A percentile compares a stretch with the other conserved stretches of the same genome.
Conservation (phyloP, 768 basidiomycete genomes). For the Mycena rosella region DNA sequence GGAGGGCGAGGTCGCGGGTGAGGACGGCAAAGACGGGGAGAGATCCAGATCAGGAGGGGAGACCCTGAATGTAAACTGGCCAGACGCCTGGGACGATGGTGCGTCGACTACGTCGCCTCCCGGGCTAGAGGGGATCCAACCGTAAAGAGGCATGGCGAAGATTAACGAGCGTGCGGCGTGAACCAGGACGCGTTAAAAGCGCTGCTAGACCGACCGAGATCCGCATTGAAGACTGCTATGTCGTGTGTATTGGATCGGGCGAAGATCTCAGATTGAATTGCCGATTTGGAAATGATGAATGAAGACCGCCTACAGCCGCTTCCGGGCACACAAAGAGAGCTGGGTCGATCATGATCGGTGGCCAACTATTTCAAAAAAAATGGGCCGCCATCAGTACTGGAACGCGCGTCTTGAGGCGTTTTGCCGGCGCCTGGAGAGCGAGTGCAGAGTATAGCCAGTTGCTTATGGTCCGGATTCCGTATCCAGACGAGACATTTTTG, state of each 20-base stretch:
- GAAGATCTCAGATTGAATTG: not conserved
- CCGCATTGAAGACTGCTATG: slow-evolving; percentile 9
- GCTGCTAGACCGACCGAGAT: slow-evolving; percentile 4
- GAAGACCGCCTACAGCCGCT: not conserved
- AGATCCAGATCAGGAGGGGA: too few species aligned
- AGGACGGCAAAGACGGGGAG: not conserved
- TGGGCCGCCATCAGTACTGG: too few species aligned
- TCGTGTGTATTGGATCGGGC: not conserved
- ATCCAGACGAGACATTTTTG: too few species aligned
- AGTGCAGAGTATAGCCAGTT: too few species aligned
- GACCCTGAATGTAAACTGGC: slow-evolving; percentile 18
- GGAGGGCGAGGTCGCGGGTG: not conserved
- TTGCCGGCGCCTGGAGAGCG: too few species aligned
- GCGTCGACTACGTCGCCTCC: slow-evolving; percentile 28
- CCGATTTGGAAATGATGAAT: not conserved
- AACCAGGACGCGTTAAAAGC: not conserved
- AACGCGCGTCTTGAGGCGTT: too few species aligned
- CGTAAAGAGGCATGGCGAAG: slow-evolving; percentile 24
- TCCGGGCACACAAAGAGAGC: too few species aligned
- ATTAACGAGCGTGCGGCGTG: not conserved
- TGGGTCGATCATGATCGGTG: slow-evolving; percentile 12
- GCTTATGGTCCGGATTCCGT: too few species aligned
- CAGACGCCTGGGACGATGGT: not conserved
- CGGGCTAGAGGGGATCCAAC: slow-evolving; percentile 21
- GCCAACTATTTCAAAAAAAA: not conserved